Conservation (phyloP, 305 asterid species). For the Euphrasia arctica region DNA sequence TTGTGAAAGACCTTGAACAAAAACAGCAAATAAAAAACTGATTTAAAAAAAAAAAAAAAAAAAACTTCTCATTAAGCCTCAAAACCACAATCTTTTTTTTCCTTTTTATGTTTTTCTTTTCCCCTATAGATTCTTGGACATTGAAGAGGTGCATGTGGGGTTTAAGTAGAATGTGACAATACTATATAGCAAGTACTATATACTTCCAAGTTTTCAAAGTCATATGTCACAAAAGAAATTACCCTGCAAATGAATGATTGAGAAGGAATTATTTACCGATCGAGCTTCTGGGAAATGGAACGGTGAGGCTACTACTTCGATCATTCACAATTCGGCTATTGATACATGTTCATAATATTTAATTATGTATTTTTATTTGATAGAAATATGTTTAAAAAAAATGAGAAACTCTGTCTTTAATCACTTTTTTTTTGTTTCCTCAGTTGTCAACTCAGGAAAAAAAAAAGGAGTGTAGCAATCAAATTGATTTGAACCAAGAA, state of each 20-base stretch:
- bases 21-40: not conserved
- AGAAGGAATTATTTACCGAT: conserved; percentile 32
- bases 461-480: conserved; percentile 17
- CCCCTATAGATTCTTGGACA: not conserved
- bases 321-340: too few species aligned
- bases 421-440: conserved; percentile 17
- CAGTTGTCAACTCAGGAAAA: conserved; percentile 4
- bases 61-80: not conserved
- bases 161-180: conserved; percentile 24
- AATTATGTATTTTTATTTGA: too few species aligned
- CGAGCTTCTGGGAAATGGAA: too few species aligned
- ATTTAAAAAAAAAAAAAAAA: not conserved
- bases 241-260: conserved; percentile 26
- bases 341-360: too few species aligned
- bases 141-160: conserved; percentile 30
- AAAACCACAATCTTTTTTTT: not conserved
- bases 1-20: not conserved
- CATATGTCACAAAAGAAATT: conserved; percentile 16
- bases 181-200: too few species aligned
- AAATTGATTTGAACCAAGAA: conserved; percentile 28
- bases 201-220: conserved; percentile 25
- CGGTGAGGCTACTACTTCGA: too few species aligned
- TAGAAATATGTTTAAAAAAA: too few species aligned
- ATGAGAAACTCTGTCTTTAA: conserved; percentile 14
- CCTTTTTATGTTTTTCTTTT: not conserved